Evolutionary conservation across 192 early-diverging fungal species (phyloP), one percentile per base, ranked within the genome.

Genomic region (Lobosporangium transversale): DNA sequence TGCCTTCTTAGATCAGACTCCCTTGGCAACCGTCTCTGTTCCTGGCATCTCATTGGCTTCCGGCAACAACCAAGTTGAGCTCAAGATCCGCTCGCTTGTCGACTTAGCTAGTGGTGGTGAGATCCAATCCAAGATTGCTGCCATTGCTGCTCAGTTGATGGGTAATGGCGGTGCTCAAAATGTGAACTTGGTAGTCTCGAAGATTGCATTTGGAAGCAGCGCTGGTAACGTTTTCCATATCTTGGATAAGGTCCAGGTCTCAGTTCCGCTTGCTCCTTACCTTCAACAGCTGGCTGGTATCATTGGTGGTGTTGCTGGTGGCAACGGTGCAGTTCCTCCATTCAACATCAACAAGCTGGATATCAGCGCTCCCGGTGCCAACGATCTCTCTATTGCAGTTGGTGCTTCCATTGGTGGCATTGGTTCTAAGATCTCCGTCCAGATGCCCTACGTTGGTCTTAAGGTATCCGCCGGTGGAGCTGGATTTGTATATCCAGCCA

Each of bases 161-260:
- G 65, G 65, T 20, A 49, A 32, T 26, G 59, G 73, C n/a, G 51
- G 52, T 3, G 23, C 58, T 26, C 57, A 66, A 52, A 62, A 62
- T 20, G 73, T 67, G 31, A 76, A 67, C 64, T 36, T 76, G 59
- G 65, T 76, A 10, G 64, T 76, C 49, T 76, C 73, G 27, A 76
- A 76, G 31, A 62, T 76, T 40, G 73, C 73, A 14, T 76, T 76
- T 23, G 73, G 73, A 31, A 65, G 64, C 24, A 56, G 43, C 35
- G 58, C 64, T 17, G 23, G 58, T 12, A 66, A 32, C 8, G 43
- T 47, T 1, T 71, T 71, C 69, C 69, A 71, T 31, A 71, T 71
- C 36, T 27, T 71, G 26, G 69, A 71, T 20, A 62, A 63, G 60
- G 45, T 71, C 31, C 44, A 51, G 27, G 45, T 71, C 40, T 71